Base-by-base conservation (phyloP, 306 rosid genomes). In the Luffa acutangula region DNA sequence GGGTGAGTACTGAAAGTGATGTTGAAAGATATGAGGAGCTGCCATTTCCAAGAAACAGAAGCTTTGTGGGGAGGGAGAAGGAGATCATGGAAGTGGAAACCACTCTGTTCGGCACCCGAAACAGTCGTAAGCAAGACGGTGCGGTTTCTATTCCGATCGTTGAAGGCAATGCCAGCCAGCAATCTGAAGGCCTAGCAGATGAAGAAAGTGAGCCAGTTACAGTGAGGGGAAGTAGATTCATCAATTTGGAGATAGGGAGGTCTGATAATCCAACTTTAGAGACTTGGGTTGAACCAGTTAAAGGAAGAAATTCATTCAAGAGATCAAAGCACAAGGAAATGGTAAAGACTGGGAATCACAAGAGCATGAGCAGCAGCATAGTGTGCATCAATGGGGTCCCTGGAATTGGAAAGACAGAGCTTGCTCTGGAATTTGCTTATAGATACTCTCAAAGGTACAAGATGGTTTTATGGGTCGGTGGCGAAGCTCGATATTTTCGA, bases 401-500 rank as follows among this genome's bases (percentile, higher is more conserved):
- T 10, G 98, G 98, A 4, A 85, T 88, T 79, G 97, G 98, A 33
- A 94, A 94, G 84, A 90, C 97, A 9, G 98, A 94, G 82, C 83
- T 94, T 52, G 94, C 93, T 0, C 81, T 92, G 49, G 98, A 94
- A 69, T 94, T 88, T 75, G 93, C 96, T 75, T 85, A 92, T 43
- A 86, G 91, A 81, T 89, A 88, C 63, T 78, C 85, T 63, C 97
- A 90, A 77, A 87, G 92, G 78, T 94, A 94, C 78, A 92, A 88
- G 84, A 90, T 88, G 96, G 94, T 94, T 12, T 78, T 94, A 87
- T 94, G 98, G 98, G 87, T 92, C 51, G 92, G 94, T 70, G 98
- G 98, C 46, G 97, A 92, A 76, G 93, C 91, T 80, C 80, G 92
- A 69, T 88, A 92, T 60, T 87, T 94, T 34, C 86, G 96, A 87